phyloP scores from a whole-genome alignment of 2,329 filamentous ascomycete genomes.

The Amesomyces nigricolor region DNA sequence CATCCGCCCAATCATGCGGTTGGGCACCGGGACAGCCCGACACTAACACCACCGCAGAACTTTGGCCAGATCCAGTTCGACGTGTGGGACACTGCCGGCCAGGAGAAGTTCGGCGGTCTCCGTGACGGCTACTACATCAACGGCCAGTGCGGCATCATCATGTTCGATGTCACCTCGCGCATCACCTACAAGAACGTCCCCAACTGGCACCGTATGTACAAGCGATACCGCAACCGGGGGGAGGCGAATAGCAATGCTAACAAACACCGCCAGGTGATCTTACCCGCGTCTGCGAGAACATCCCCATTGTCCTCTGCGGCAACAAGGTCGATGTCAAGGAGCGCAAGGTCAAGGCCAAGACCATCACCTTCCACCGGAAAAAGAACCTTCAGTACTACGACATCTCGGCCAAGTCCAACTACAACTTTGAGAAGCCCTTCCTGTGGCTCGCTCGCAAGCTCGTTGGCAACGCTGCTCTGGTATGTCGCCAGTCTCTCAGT shows the following conservation, averaged over 20 bases:
- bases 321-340: conserved; percentile 99
- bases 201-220: conserved; percentile 96
- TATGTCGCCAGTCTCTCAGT: conserved; percentile 41
- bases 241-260: not conserved
- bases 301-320: conserved; percentile 94
- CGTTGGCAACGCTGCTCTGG: conserved; percentile 82
- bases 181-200: conserved; percentile 99
- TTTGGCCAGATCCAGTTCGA: conserved; percentile 96
- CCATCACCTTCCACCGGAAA: conserved; percentile 99
- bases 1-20: conserved; percentile 19
- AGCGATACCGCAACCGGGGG: not conserved
- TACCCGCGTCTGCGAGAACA: conserved; percentile 98
- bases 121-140: conserved; percentile 99
- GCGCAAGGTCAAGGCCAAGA: conserved; percentile 99
- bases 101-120: conserved; percentile 99
- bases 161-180: conserved; percentile 99
- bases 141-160: conserved; percentile 99
- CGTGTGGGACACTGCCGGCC: conserved; percentile 97
- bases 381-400: conserved; percentile 99
- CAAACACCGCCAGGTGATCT: conserved; percentile 65
- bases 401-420: conserved; percentile 99
- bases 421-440: conserved; percentile 99
- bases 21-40: conserved; percentile 19
- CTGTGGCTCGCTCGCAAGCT: conserved; percentile 98
- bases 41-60: conserved; percentile 62